Conservation (phyloP, 2,329 filamentous ascomycete species). For the Curvularia sp. region DNA sequence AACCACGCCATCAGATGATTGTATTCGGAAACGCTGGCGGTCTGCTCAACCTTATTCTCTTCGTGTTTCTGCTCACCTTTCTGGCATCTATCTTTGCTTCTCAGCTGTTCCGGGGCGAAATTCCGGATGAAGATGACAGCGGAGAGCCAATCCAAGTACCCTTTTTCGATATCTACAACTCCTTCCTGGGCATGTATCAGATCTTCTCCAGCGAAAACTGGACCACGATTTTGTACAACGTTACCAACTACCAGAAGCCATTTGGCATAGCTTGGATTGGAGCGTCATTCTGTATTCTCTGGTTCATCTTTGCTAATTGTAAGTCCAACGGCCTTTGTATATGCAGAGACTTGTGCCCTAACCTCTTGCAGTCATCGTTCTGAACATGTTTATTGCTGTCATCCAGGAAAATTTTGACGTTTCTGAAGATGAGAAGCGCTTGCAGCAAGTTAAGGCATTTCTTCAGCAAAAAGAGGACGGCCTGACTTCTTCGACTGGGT, state of each 20-base stretch:
- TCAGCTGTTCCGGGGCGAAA: conserved; percentile 88
- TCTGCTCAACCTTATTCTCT: conserved; percentile 92
- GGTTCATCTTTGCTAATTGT: conserved; percentile 92
- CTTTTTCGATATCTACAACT: conserved; percentile 92
- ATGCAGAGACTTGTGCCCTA: conserved; percentile 11
- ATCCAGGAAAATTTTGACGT: conserved; percentile 99
- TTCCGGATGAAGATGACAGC: conserved; percentile 67
- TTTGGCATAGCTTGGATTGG: conserved; percentile 89
- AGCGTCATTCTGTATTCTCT: conserved; percentile 87
- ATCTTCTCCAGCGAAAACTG: conserved; percentile 95
- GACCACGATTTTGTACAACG: conserved; percentile 85
- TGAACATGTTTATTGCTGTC: conserved; percentile 99
- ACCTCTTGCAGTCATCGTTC: conserved; percentile 69
- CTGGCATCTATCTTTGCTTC: conserved; percentile 91
- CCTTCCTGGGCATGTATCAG: conserved; percentile 97
- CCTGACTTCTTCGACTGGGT: conserved; percentile 64
- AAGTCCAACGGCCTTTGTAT: conserved; percentile 21
- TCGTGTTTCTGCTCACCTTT: conserved; percentile 95
- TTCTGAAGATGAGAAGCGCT: conserved; percentile 94
- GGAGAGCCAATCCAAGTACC: conserved; percentile 73
- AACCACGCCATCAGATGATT: conserved; percentile 58
- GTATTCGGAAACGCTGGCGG: conserved; percentile 91
- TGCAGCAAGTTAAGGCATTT: conserved; percentile 96
- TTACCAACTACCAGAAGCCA: conserved; percentile 71
- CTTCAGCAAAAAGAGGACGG: conserved; percentile 88